Base-by-base conservation (phyloP, 2,329 filamentous ascomycete species). In the Sporothrix variecibatus region DNA sequence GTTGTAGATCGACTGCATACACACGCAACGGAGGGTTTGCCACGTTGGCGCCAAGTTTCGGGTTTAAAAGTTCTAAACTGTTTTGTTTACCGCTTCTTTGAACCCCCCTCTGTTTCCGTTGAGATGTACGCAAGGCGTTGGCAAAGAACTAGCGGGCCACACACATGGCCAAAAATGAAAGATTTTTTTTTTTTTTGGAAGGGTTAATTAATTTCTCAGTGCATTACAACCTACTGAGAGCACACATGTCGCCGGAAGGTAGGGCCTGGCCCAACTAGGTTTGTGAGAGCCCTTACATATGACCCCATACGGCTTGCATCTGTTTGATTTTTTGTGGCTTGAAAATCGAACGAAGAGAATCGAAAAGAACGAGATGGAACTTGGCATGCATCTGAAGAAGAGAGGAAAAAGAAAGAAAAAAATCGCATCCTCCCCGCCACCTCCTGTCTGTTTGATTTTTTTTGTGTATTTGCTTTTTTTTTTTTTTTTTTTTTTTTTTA, bases 61-160 rank as follows among this genome's bases (percentile, higher is more conserved):
- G 38, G 9, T 67, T 40, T 2, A 28, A 6, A 40, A 34, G 12
- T 68, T 34, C 3, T 49, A n/a, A n/a, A 34, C 43, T 34, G 65
- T 51, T 34, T 68, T 68, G 43, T 68, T 68, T 51, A 68, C 65
- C 65, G 65, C 65, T 15, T 68, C 65, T 51, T 68, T 68, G 43
- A 17, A 56, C 51, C 26, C 65, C 67, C 28, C 15, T 38, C 12
- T 31, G 40, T 20, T 23, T 67, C 23, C 34, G 38, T 23, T 12
- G 60, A 43, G n/a, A 28, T 67, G 23, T 38, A 46, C 6, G 38
- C 38, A 65, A 43, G 62, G 62, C 62, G 15, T 46, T 38, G 11
- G 38, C 11, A 65, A 43, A 9, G 38, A 46, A 46, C 38, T 20
- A 26, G 62, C 23, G 62, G 62, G 62, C 62, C 34, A 65, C 62